Evolutionary conservation across 495 filamentous ascomycete species (phyloP).

Genomic region (Oidiodendron maius): DNA sequence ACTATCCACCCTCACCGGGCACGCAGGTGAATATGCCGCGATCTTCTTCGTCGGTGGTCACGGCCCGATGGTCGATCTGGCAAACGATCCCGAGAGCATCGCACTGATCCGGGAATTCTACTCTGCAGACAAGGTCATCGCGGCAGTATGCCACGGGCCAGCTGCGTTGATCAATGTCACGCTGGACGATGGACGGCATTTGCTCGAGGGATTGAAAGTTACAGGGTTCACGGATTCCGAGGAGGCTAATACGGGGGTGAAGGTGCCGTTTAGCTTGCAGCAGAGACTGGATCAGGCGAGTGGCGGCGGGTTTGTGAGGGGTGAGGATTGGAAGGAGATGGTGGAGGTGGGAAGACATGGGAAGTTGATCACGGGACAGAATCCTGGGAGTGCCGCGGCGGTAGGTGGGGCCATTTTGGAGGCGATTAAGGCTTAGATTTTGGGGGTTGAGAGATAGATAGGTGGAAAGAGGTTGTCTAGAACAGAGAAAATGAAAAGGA

Average conservation of each 20-base stretch:
- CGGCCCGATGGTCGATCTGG: slow-evolving; percentile 74
- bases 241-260: slow-evolving; percentile 45
- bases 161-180: slow-evolving; percentile 54
- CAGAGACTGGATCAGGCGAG: slow-evolving; percentile 42
- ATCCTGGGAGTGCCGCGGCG: slow-evolving; percentile 57
- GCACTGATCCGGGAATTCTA: slow-evolving; percentile 55
- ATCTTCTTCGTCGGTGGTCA: slow-evolving; percentile 73
- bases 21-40: slow-evolving; percentile 56
- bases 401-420: slow-evolving; percentile 31
- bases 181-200: slow-evolving; percentile 24
- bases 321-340: slow-evolving; percentile 48
- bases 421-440: no score
- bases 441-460: no score
- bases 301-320: slow-evolving; percentile 44
- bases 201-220: slow-evolving; percentile 49
- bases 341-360: slow-evolving; percentile 54
- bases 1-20: slow-evolving; percentile 43
- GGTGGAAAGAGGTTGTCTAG: no score
- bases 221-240: slow-evolving; percentile 67
- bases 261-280: slow-evolving; percentile 64
- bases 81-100: slow-evolving; percentile 41
- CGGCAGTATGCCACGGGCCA: slow-evolving; percentile 65
- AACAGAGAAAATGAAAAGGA: no score
- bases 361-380: slow-evolving; percentile 64
- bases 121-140: slow-evolving; percentile 49